Percentiles rank a stretch among this genome's conserved stretches.
Evolutionary conservation across 106 monocot genomes (phyloP).

Genomic region (Acorus calamus): DNA sequence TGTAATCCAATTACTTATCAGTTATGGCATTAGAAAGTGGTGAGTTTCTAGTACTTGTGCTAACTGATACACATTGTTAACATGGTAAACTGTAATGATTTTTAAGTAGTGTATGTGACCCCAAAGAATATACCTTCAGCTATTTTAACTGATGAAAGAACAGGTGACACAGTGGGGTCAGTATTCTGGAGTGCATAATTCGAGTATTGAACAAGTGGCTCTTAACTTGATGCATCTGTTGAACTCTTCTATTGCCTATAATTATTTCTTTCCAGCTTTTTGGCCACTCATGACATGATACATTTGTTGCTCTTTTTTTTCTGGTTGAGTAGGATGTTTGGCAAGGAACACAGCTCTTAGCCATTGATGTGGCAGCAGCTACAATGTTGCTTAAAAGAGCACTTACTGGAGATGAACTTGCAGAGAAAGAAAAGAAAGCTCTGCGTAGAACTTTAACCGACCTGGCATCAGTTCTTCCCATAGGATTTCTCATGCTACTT

Average conservation of each 20-base stretch:
- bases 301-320: not conserved
- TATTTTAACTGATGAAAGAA: too few species aligned
- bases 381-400: conserved; percentile 57
- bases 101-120: too few species aligned
- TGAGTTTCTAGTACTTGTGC: too few species aligned
- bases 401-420: conserved; percentile 83
- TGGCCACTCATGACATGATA: not conserved
- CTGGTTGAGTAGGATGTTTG: conserved; percentile 54
- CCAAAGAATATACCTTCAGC: too few species aligned
- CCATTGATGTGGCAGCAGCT: conserved; percentile 82
- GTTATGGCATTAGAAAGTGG: too few species aligned
- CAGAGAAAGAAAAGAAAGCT: conserved; percentile 89
- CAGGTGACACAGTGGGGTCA: too few species aligned
- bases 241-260: not conserved
- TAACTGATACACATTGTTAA: too few species aligned
- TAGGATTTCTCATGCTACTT: conserved; percentile 97
- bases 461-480: conserved; percentile 89
- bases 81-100: too few species aligned
- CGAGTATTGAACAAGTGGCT: not conserved
- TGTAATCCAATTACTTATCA: too few species aligned
- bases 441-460: conserved; percentile 89
- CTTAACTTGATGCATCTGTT: not conserved
- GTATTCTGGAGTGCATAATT: too few species aligned
- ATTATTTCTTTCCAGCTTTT: not conserved
- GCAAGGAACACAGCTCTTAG: conserved; percentile 98